Conservation (phyloP, 441 rosid species). For the Raphanus hybrid region DNA sequence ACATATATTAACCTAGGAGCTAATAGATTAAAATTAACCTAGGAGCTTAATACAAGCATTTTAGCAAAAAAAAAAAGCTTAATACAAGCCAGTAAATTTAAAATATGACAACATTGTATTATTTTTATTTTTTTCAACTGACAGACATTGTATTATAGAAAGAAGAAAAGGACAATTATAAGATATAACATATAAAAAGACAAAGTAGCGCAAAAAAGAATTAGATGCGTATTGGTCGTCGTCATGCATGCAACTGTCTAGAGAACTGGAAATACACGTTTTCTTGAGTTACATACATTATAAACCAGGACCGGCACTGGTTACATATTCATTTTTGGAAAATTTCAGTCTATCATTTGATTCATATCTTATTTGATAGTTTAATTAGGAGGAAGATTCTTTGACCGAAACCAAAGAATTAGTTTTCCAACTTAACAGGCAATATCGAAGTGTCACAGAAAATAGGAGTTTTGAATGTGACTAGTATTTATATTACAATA, state of each 20-base stretch:
- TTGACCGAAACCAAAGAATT: background rate
- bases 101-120: background rate
- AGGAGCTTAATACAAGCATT: background rate
- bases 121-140: too few relatives aligned
- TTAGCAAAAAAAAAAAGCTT: too few relatives aligned
- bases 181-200: slow-evolving; percentile 17
- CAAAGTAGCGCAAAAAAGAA: background rate
- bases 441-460: slow-evolving; percentile 7
- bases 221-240: slow-evolving; percentile 13
- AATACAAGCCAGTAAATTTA: background rate
- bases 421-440: slow-evolving; percentile 4
- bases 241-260: slow-evolving; percentile 17
- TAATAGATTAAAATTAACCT: background rate
- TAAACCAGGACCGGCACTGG: too few relatives aligned
- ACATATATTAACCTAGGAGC: background rate
- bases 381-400: slow-evolving; percentile 10
- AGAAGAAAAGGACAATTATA: slow-evolving; percentile 15
- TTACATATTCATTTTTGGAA: slow-evolving; percentile 5
- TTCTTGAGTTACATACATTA: slow-evolving; percentile 11
- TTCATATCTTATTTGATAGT: background rate
- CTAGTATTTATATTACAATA: too few relatives aligned
- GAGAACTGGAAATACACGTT: slow-evolving; percentile 18
- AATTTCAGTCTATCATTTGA: background rate
- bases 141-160: background rate
- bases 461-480: too few relatives aligned